These are phyloP conservation scores for Tillandsia fasciculata DNA, from an alignment of 176 grass and related monocot species.

Conservation along the genomic window DNA sequence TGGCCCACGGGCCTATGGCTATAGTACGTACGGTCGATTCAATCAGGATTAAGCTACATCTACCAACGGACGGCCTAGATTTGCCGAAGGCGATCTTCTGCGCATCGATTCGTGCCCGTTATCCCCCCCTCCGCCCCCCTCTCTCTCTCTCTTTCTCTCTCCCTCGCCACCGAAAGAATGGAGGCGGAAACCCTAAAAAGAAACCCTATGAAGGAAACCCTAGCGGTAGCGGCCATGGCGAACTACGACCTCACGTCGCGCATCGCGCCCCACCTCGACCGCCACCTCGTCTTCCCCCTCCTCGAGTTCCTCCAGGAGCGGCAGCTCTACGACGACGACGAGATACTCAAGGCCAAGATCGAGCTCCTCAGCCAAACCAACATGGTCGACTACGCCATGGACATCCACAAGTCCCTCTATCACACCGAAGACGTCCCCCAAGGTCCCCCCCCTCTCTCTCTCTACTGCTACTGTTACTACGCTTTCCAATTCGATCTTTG, in stretches of 20 bases:
- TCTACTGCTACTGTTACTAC: too few relatives aligned
- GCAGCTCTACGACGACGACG: slow-evolving; percentile 48
- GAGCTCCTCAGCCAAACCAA: slow-evolving; percentile 81
- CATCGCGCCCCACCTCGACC: slow-evolving; percentile 51
- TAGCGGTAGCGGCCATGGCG: slow-evolving; percentile 29
- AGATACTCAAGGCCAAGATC: slow-evolving; percentile 87
- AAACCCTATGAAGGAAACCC: too few relatives aligned
- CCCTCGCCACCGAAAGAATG: too few relatives aligned
- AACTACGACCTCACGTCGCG: slow-evolving; percentile 54
- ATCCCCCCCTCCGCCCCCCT: too few relatives aligned
- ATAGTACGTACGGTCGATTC: too few relatives aligned
- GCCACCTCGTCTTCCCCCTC: slow-evolving; percentile 73
- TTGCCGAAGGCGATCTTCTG: too few relatives aligned
- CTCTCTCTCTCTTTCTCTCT: too few relatives aligned
- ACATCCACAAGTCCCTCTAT: slow-evolving; percentile 86
- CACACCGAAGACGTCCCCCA: slow-evolving; percentile 73
- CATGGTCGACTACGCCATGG: slow-evolving; percentile 99
- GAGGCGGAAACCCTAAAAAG: too few relatives aligned
- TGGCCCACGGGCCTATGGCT: too few relatives aligned
- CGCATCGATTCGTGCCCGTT: too few relatives aligned
- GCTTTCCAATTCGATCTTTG: not conserved
- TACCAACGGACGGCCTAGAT: too few relatives aligned
- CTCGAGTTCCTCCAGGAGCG: slow-evolving; percentile 88
- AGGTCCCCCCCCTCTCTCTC: slow-evolving; percentile 12
- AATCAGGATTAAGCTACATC: too few relatives aligned